phyloP scores from a whole-genome alignment of 768 basidiomycete genomes.

The Hericium rajendrae region DNA sequence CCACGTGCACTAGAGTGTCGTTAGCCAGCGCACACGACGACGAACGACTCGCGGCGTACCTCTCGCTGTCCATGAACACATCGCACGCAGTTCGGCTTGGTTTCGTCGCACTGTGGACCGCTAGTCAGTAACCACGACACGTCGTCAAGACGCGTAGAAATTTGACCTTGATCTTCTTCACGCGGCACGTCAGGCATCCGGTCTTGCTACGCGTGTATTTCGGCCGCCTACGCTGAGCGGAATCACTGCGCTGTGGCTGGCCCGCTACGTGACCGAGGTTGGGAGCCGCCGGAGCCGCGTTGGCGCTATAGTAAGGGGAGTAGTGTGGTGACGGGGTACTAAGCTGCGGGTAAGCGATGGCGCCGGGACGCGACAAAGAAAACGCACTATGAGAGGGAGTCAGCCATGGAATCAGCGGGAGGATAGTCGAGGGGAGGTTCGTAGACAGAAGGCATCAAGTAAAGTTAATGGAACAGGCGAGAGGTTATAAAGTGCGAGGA shows the following conservation, averaged over 20 bases:
- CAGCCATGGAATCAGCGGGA: slow-evolving; percentile 21
- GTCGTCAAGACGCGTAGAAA: not conserved
- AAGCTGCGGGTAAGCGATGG: slow-evolving; percentile 4
- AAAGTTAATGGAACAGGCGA: slow-evolving; percentile 18
- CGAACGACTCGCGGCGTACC: slow-evolving; percentile 31
- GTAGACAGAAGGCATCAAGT: slow-evolving; percentile 17
- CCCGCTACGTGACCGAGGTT: slow-evolving; percentile 32
- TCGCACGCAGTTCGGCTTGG: slow-evolving; percentile 78
- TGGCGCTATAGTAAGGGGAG: slow-evolving; percentile 20
- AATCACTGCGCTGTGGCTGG: slow-evolving; percentile 39
- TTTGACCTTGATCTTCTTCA: slow-evolving; percentile 88
- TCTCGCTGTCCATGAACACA: slow-evolving; percentile 82
- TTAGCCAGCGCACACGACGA: not conserved
- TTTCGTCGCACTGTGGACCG: slow-evolving; percentile 71
- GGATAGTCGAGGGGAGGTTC: slow-evolving; percentile 17
- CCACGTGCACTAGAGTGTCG: slow-evolving; percentile 59
- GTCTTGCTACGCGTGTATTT: slow-evolving; percentile 95
- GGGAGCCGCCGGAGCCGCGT: slow-evolving; percentile 25
- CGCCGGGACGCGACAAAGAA: not conserved
- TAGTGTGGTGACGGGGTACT: slow-evolving; percentile 20
- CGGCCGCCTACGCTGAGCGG: slow-evolving; percentile 66
- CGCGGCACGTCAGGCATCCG: slow-evolving; percentile 87
- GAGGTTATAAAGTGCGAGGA: slow-evolving; percentile 16
- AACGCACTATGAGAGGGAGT: slow-evolving; percentile 26
- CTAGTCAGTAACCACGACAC: not conserved